Percentiles rank a stretch among this genome's conserved stretches.
Conservation (phyloP, 352 stramenopile genomes). For the Plasmopara muralis region DNA sequence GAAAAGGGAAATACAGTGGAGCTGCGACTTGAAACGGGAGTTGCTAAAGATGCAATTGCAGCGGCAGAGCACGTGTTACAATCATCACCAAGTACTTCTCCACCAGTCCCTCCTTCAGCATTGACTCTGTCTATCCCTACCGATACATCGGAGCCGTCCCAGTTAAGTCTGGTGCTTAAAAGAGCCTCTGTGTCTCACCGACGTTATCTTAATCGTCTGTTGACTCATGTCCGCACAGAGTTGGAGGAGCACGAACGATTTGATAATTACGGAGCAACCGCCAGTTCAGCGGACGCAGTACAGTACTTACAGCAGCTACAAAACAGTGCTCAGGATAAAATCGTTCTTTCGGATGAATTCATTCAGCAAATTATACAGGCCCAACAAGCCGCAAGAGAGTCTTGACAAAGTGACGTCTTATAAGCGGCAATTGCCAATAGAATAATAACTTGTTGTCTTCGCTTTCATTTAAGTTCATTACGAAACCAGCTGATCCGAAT, state of each 20-base stretch:
- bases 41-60: slow-evolving; percentile 15
- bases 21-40: slow-evolving; percentile 16
- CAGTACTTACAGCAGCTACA: slow-evolving; percentile 83
- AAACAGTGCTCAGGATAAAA: slow-evolving; percentile 82
- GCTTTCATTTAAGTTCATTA: too few species aligned
- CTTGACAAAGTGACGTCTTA: slow-evolving; percentile 23
- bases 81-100: slow-evolving; percentile 18
- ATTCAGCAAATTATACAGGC: slow-evolving; percentile 81
- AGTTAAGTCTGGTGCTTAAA: slow-evolving; percentile 54
- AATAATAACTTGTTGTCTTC: too few species aligned
- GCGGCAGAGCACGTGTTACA: slow-evolving; percentile 15
- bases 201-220: slow-evolving; percentile 59
- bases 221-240: slow-evolving; percentile 60
- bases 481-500: too few species aligned
- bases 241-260: slow-evolving; percentile 76
- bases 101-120: slow-evolving; percentile 14
- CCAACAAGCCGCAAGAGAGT: slow-evolving; percentile 72
- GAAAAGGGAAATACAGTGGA: slow-evolving; percentile 15
- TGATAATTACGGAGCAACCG: slow-evolving; percentile 60
- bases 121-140: slow-evolving; percentile 12
- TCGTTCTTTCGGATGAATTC: slow-evolving; percentile 79
- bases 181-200: slow-evolving; percentile 59
- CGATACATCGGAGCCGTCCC: slow-evolving; percentile 41
- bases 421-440: too few species aligned
- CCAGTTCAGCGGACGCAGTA: slow-evolving; percentile 76